Conservation (phyloP, 352 stramenopile species). For the Phytophthora citricola region DNA sequence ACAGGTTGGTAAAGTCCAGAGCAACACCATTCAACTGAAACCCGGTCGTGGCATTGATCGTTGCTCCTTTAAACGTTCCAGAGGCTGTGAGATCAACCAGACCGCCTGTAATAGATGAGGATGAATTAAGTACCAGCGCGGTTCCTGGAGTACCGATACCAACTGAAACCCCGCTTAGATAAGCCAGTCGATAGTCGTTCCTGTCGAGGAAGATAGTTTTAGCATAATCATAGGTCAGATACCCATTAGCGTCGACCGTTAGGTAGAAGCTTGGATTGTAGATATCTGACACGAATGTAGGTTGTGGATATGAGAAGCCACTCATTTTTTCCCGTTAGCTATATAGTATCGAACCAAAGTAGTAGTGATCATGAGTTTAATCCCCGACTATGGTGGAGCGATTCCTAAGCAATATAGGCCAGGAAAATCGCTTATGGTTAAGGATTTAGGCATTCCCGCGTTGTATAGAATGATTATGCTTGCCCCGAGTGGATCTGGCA, state of each 20-base stretch:
- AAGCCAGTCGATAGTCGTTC: constrained; percentile 23
- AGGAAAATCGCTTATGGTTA: constrained; percentile 7
- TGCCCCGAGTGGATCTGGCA: too few species aligned
- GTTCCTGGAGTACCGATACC: too few species aligned
- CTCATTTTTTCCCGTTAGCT: constrained; percentile 18
- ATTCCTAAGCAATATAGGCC: constrained; percentile 22
- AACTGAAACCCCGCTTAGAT: constrained; percentile 6
- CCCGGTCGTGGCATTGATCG: too few species aligned
- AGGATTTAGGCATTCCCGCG: too few species aligned
- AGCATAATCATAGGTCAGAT: constrained; percentile 28
- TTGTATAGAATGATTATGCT: too few species aligned
- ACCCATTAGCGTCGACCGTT: constrained; percentile 9
- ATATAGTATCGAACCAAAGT: too few species aligned
- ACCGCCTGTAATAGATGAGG: too few species aligned
- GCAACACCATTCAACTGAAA: too few species aligned
- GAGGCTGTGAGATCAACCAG: too few species aligned
- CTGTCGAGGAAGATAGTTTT: constrained; percentile 22
- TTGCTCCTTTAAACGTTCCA: too few species aligned
- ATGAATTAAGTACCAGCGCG: too few species aligned
- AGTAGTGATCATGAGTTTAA: constrained; percentile 1
- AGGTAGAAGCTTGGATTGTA: constrained; percentile 29
- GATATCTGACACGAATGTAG: constrained; percentile 13
- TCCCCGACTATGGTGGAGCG: constrained; percentile 17
- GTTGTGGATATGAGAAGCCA: constrained; percentile 26
- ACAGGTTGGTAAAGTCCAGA: too few species aligned